Evolutionary conservation across 768 basidiomycete genomes (phyloP).

Genomic region (Coprinellus micaceus): DNA sequence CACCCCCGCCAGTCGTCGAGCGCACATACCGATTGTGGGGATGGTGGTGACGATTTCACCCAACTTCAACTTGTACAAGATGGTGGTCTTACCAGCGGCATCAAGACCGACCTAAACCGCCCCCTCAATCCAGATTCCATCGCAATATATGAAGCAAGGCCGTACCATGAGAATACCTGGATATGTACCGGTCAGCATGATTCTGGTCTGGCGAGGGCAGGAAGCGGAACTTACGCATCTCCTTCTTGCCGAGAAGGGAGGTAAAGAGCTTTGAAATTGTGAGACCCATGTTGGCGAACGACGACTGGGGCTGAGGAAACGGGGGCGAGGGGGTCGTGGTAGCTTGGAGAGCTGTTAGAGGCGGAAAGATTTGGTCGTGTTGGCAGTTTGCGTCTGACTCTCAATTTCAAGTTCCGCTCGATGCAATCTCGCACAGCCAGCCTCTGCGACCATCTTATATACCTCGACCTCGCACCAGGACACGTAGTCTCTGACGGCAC

Average conservation of each 20-base stretch:
- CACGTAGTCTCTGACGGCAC: slow-evolving; percentile 20
- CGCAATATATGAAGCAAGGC: slow-evolving; percentile 19
- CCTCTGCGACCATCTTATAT: slow-evolving; percentile 15
- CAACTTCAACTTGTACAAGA: slow-evolving; percentile 98
- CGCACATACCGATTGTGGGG: slow-evolving; percentile 89
- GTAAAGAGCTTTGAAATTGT: slow-evolving; percentile 71
- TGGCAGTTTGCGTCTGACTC: slow-evolving; percentile 39
- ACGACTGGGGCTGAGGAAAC: slow-evolving; percentile 27
- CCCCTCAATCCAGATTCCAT: slow-evolving; percentile 14
- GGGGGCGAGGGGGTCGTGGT: slow-evolving; percentile 29
- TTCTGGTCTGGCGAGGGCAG: slow-evolving; percentile 21
- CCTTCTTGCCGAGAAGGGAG: slow-evolving; percentile 95
- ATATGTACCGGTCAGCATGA: slow-evolving; percentile 28
- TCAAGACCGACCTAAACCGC: slow-evolving; percentile 87
- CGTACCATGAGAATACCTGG: slow-evolving; percentile 94
- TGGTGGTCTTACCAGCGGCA: slow-evolving; percentile 98
- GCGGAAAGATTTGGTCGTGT: slow-evolving; percentile 19
- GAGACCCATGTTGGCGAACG: slow-evolving; percentile 63
- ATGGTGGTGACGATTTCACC: slow-evolving; percentile 99
- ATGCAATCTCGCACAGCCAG: slow-evolving; percentile 5
- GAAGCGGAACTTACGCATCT: slow-evolving; percentile 82
- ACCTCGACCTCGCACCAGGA: too few relatives aligned
- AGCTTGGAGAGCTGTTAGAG: slow-evolving; percentile 25
- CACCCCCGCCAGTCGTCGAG: slow-evolving; percentile 10
- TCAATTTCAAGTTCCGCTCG: slow-evolving; percentile 44